Conservation (phyloP, 768 basidiomycete species). For the Termitomyces bulborhizus region DNA sequence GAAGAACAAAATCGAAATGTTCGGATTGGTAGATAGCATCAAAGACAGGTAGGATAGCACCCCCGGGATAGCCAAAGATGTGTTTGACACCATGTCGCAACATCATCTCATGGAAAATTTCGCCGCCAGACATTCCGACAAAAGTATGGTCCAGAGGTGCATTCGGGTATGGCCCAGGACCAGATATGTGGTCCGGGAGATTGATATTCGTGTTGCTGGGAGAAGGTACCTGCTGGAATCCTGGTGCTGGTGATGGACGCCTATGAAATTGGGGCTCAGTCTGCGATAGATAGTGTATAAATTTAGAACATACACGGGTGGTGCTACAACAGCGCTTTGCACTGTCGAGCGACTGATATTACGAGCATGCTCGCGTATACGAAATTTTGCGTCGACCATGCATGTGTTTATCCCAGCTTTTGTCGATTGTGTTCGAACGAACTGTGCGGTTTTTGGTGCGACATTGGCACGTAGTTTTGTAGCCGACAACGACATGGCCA, state of each 20-base stretch:
- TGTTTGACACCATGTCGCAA: constrained; percentile 93
- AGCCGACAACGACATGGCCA: constrained; percentile 36
- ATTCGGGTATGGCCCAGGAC: constrained; percentile 36
- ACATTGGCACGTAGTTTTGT: constrained; percentile 36
- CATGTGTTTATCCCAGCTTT: constrained; percentile 33
- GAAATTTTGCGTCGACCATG: constrained; percentile 74
- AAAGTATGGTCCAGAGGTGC: constrained; percentile 74
- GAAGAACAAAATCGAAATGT: constrained; percentile 93
- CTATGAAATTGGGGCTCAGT: constrained; percentile 26
- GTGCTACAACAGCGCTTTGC: constrained; percentile 55
- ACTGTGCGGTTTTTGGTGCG: constrained; percentile 26
- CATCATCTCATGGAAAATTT: constrained; percentile 99
- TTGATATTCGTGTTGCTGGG: constrained; percentile 26
- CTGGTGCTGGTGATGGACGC: constrained; percentile 58
- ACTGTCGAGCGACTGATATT: constrained; percentile 65
- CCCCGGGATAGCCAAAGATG: constrained; percentile 96
- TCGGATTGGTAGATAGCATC: constrained; percentile 97
- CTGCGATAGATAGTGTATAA: constrained; percentile 5
- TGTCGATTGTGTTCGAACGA: constrained; percentile 47
- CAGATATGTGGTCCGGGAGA: constrained; percentile 25
- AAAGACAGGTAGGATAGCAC: constrained; percentile 98
- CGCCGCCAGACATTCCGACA: constrained; percentile 89
- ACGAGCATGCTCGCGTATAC: constrained; percentile 73
- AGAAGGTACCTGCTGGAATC: constrained; percentile 35
- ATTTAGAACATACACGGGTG: constrained; percentile 41